phyloP scores from a whole-genome alignment of 495 filamentous ascomycete genomes.

The Staphylotrichum longicolle region DNA sequence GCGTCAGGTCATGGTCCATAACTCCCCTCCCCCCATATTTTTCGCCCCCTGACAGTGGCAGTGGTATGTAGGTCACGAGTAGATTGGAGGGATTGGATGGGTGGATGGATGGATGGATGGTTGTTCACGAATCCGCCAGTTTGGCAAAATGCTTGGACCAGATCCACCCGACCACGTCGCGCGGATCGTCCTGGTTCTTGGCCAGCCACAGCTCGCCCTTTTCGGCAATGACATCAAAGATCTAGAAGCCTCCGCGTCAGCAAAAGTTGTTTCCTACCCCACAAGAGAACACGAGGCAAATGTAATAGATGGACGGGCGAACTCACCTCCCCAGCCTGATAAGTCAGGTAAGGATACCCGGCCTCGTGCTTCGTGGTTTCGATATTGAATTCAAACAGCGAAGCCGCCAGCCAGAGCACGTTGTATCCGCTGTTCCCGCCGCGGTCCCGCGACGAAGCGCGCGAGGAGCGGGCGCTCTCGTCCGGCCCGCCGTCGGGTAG shows the following conservation, averaged over 20 bases:
- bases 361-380: slow-evolving; percentile 87
- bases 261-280: not conserved
- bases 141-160: slow-evolving; percentile 98
- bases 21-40: too few species aligned
- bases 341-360: slow-evolving; percentile 93
- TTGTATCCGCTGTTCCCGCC: slow-evolving; percentile 43
- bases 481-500: slow-evolving; percentile 61
- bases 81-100: too few species aligned
- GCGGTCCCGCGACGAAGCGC: slow-evolving; percentile 51
- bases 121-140: slow-evolving; percentile 52
- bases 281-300: too few species aligned
- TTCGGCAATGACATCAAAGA: slow-evolving; percentile 87
- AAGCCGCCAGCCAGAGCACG: slow-evolving; percentile 84
- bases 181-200: slow-evolving; percentile 88
- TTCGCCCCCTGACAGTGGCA: too few species aligned
- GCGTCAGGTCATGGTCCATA: too few species aligned
- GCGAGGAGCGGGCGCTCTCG: slow-evolving; percentile 46
- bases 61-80: too few species aligned
- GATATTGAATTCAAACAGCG: slow-evolving; percentile 94
- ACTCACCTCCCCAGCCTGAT: slow-evolving; percentile 81
- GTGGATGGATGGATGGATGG: too few species aligned
- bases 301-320: too few species aligned
- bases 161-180: slow-evolving; percentile 85
- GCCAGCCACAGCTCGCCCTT: slow-evolving; percentile 98
- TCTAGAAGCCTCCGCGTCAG: slow-evolving; percentile 36